Evolutionary conservation across 208 protist species (phyloP), one percentile per base, ranked within the genome.

Genomic region (Herpetomonas samuelpessoai): DNA sequence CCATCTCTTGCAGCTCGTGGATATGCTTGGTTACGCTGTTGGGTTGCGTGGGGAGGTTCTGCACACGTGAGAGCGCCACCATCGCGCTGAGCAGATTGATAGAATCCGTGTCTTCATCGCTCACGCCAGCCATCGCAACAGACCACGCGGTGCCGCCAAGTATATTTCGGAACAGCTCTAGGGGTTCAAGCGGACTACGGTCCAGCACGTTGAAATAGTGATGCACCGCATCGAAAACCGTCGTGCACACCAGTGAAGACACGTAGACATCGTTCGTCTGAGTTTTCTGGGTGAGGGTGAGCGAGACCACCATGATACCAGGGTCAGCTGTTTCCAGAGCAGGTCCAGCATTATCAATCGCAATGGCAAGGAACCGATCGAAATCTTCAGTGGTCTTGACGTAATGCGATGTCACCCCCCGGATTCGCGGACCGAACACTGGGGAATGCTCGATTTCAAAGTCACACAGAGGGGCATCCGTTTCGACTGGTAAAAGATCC

Each of bases 261-360:
- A 90, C 69, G 25, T 86, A 58, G 48, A 89, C 81, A 50, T 92
- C 80, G 21, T 77, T 68, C 52, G 71, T 61, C 30, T 62, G 62
- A 39, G 87, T 67, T 6, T 69, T 54, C 52, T 88, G 81, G 16
- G 71, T 83, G 29, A 92, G 66, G 14, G 51, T 57, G 30, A 88
- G 64, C 2, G 69, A 77, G n/a, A 90, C 73, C 22, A 89, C 82
- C 79, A 92, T 88, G 31, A 92, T 74, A 25, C 86, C 86, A 28
- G 86, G 86, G 44, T 92, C 83, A 7, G 65, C 76, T 18, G 80
- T 79, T 56, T 82, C 76, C 65, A 89, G 55, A 26, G 81, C 75
- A 22, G 81, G 82, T 29, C 77, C 79, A 22, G 80, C 86, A 39
- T 84, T 80, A 60, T 87, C 80, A 31, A 92, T 84, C 10, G 81